Evolutionary conservation across 441 rosid species (phyloP).

Genomic region (Hura crepitans): DNA sequence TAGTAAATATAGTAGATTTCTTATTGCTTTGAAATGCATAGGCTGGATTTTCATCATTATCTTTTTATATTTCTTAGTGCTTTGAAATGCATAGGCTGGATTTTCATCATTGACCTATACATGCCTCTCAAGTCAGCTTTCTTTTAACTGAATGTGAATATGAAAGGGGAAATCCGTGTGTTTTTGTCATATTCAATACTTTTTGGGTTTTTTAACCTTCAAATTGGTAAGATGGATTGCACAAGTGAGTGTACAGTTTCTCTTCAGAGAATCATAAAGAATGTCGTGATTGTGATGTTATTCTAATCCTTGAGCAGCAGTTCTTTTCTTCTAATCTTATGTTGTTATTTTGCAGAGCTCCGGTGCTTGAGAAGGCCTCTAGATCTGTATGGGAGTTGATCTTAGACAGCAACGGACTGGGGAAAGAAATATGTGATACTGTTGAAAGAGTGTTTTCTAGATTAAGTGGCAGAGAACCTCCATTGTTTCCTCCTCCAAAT

Average conservation of each 20-base stretch:
- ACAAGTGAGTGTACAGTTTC: not conserved
- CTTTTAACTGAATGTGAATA: not conserved
- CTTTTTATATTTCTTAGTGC: not conserved
- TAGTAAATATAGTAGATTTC: not conserved
- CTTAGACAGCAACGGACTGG: constrained; percentile 65
- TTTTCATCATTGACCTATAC: not conserved
- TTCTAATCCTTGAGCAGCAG: not conserved
- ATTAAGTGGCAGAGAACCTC: constrained; percentile 72
- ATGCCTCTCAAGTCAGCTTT: not conserved
- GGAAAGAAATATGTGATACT: constrained; percentile 68
- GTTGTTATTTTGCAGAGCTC: constrained; percentile 45
- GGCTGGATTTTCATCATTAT: not conserved
- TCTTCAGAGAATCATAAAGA: not conserved
- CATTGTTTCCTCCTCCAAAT: constrained; percentile 45
- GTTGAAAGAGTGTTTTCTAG: constrained; percentile 65
- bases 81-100: constrained; percentile 4
- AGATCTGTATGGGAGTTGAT: constrained; percentile 95
- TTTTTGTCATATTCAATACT: not conserved
- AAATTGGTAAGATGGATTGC: not conserved
- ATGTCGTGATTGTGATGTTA: not conserved
- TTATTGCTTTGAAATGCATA: constrained; percentile 1
- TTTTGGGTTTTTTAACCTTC: not conserved
- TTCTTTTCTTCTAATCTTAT: not conserved
- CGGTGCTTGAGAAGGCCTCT: constrained; percentile 86
- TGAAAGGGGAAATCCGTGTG: not conserved